phyloP scores from a whole-genome alignment of 139 green algal genomes.

The Klebsormidium nitens region DNA sequence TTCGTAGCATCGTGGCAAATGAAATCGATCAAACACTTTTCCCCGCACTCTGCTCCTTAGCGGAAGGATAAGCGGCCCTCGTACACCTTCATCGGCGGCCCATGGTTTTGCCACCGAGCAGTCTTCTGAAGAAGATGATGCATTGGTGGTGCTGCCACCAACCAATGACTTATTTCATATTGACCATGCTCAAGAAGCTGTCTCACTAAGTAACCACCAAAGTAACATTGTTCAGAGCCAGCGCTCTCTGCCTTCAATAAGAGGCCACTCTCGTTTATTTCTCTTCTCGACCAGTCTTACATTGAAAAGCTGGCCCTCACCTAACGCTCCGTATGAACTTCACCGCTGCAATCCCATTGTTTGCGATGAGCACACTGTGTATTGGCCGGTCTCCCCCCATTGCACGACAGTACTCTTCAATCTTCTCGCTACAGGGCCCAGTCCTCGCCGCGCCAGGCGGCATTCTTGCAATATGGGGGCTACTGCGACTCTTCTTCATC shows the following conservation, averaged over 20 bases:
- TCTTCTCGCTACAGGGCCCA: too few species aligned
- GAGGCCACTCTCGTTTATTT: not conserved
- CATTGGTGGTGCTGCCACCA: constrained; percentile 4
- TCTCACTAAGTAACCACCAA: not conserved
- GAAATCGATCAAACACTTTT: too few species aligned
- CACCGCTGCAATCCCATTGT: constrained; percentile 90
- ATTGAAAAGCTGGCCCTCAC: constrained; percentile 67
- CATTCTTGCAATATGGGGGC: too few species aligned
- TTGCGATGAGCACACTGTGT: constrained; percentile 80
- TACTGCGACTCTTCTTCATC: too few species aligned
- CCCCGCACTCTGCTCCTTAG: too few species aligned
- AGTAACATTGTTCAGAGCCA: not conserved
- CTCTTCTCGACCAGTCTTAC: constrained; percentile 34
- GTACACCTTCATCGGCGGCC: too few species aligned
- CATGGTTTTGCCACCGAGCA: too few species aligned
- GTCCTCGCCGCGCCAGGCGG: too few species aligned
- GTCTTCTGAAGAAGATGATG: not conserved
- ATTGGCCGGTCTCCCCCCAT: constrained; percentile 34
- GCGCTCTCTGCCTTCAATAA: not conserved
- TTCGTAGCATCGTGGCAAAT: too few species aligned
- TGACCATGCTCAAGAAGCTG: not conserved
- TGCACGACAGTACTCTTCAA: constrained; percentile 28
- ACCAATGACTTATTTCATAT: constrained; percentile 9
- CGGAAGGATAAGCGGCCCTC: too few species aligned
- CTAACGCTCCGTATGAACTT: constrained; percentile 95